phyloP scores from a whole-genome alignment of 768 basidiomycete species.

The Amanita pallidorosea region DNA sequence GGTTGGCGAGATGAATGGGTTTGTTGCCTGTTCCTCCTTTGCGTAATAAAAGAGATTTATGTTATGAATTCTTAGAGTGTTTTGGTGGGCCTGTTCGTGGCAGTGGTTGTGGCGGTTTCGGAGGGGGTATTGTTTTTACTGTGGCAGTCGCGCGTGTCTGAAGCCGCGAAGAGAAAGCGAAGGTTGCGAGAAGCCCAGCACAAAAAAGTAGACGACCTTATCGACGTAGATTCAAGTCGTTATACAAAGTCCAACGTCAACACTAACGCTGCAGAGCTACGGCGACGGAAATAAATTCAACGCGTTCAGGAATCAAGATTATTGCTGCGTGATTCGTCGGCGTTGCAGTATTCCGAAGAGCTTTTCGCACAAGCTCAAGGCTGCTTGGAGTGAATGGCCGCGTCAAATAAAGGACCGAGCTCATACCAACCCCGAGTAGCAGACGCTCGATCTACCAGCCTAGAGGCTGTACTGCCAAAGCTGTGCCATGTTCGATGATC shows the following conservation, averaged over 20 bases:
- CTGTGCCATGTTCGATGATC: no score
- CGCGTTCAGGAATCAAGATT: slow-evolving; percentile 55
- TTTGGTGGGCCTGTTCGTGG: slow-evolving; percentile 48
- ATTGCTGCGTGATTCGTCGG: slow-evolving; percentile 49
- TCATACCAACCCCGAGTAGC: no score
- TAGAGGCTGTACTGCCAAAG: no score
- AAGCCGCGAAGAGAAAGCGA: slow-evolving; percentile 12
- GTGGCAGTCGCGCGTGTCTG: slow-evolving; percentile 40
- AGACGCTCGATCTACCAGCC: no score
- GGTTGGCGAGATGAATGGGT: slow-evolving; percentile 74
- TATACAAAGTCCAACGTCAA: no score
- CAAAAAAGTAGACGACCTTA: slow-evolving; percentile 25
- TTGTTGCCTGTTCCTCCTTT: slow-evolving; percentile 15
- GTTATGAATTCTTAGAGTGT: slow-evolving; percentile 32
- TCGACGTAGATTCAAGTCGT: background rate
- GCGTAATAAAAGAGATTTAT: background rate
- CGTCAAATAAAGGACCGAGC: slow-evolving; percentile 12
- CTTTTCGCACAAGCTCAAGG: slow-evolving; percentile 19
- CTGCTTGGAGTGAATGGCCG: slow-evolving; percentile 29
- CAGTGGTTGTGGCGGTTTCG: slow-evolving; percentile 57
- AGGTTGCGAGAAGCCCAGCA: slow-evolving; percentile 12
- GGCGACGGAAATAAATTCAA: slow-evolving; percentile 18
- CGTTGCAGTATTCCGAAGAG: slow-evolving; percentile 10
- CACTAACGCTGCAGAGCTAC: background rate
- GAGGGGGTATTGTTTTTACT: slow-evolving; percentile 66